A percentile compares a stretch with the other conserved stretches of the same genome.
These are phyloP conservation scores for Ceratocystis eucalypticola DNA, from an alignment of 2,329 filamentous ascomycete species.

Conservation along the genomic window DNA sequence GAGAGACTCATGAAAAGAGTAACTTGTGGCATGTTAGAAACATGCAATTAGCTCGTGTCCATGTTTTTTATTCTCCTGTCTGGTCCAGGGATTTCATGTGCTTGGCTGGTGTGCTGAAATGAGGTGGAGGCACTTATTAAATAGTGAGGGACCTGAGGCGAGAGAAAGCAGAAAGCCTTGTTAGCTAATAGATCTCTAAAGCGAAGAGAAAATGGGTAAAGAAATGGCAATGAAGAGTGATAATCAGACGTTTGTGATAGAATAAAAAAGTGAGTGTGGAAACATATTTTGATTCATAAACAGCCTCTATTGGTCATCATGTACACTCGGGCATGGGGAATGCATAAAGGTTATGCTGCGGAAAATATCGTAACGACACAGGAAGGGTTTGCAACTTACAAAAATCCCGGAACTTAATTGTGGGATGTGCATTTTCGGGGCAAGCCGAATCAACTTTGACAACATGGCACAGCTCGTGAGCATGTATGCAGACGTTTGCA, in stretches of 20 bases:
- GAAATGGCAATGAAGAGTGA: slow-evolving; percentile 5
- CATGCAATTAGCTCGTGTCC: neutral
- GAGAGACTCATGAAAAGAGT: slow-evolving; percentile 2
- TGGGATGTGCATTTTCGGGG: neutral
- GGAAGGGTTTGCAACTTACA: slow-evolving; percentile 22
- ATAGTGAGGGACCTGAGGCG: neutral
- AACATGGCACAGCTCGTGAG: neutral
- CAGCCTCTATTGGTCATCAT: slow-evolving; percentile 35
- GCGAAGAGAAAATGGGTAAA: slow-evolving; percentile 10
- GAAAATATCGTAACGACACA: neutral
- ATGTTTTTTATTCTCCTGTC: slow-evolving; percentile 15
- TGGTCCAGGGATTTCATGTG: slow-evolving; percentile 17
- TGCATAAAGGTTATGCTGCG: neutral
- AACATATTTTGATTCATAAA: slow-evolving; percentile 30
- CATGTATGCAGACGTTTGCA: slow-evolving; percentile 23
- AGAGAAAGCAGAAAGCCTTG: neutral
- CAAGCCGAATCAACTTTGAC: neutral
- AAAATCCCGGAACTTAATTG: neutral
- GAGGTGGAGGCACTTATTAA: neutral
- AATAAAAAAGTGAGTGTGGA: slow-evolving; percentile 19
- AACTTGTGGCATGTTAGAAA: neutral
- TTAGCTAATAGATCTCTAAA: slow-evolving; percentile 12
- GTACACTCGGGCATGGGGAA: slow-evolving; percentile 19
- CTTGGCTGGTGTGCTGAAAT: neutral
- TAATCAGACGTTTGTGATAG: slow-evolving; percentile 19